A percentile compares a stretch with the other conserved stretches of the same genome.
Conservation (phyloP, 306 rosid genomes). For the Macrotyloma uniflorum region DNA sequence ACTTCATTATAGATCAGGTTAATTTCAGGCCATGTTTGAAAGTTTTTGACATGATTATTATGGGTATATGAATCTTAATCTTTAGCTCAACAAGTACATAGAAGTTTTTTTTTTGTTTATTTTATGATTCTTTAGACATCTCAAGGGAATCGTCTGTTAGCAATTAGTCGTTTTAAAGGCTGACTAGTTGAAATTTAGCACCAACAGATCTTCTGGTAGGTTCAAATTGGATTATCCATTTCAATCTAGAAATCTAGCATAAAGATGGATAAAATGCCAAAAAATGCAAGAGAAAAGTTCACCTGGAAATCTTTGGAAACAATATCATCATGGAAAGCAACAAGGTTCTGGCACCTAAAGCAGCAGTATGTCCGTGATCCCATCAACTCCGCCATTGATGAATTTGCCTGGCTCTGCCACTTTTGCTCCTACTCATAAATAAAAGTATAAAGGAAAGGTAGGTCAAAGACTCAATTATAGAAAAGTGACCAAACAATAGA, state of each 20-base stretch:
- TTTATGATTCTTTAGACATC: background rate
- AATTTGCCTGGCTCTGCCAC: constrained; percentile 33
- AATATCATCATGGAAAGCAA: constrained; percentile 70
- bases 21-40: constrained; percentile 6
- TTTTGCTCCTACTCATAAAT: constrained; percentile 26
- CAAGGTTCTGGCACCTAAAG: constrained; percentile 68
- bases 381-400: constrained; percentile 56
- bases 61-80: constrained; percentile 10
- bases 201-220: constrained; percentile 8
- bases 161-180: background rate
- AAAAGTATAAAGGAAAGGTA: background rate
- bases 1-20: background rate
- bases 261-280: constrained; percentile 32
- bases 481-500: constrained; percentile 31
- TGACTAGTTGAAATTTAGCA: background rate
- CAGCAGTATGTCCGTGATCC: constrained; percentile 64
- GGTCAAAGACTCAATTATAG: constrained; percentile 30
- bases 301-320: constrained; percentile 76
- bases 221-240: constrained; percentile 17
- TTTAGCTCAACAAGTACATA: background rate
- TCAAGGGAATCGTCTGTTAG: background rate
- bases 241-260: constrained; percentile 3
- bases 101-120: background rate
- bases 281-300: constrained; percentile 33
- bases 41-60: background rate